Base-by-base conservation (phyloP, 1,139 yeast genomes). In the Pichia sp. region DNA sequence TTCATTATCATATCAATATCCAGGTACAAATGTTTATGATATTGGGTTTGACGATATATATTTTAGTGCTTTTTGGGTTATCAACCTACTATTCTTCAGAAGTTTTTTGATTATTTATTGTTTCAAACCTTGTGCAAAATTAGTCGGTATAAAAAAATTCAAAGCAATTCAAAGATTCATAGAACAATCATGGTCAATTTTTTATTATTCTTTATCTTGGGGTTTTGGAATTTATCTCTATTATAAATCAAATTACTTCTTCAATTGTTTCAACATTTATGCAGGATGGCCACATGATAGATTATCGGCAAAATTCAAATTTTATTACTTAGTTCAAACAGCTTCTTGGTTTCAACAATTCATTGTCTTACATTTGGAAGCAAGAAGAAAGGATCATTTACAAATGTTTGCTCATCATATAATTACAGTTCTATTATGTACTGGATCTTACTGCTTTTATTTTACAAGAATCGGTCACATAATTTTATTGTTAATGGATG, bases 321-420 rank as follows among this genome's bases (percentile, higher is more conserved):
- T 69, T 15, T 89, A 85, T 67, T 89, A 89, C 60, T 70, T 89
- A 48, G 68, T 82, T 42, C 84, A 85, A 58, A 72, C 84, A 35
- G 82, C 86, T 9, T 80, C 78, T 57, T 89, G 95, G 95, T 61
- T 87, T 53, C 89, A 85, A 58, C 95, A 87, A 65, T 72, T 87
- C 25, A 75, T 85, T 56, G 88, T 84, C 20, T 70, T 89, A 52
- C 80, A 87, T 65, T 68, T 88, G 47, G 97, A 89, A 67, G 80
- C 79, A 53, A 77, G 73, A 54, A 78, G 97, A 57, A 87, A 87
- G 63, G 97, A 89, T 64, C 82, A 86, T 64, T 67, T 68, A 58
- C 96, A 88, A 65, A 89, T 89, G 97, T 79, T 88, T 61, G 70
- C 83, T 44, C 97, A 89, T 64, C 97, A 89, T 66, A 80, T 89